These are phyloP conservation scores for Cinchona pubescens DNA, from an alignment of 257 asterid species.

Conservation along the genomic window DNA sequence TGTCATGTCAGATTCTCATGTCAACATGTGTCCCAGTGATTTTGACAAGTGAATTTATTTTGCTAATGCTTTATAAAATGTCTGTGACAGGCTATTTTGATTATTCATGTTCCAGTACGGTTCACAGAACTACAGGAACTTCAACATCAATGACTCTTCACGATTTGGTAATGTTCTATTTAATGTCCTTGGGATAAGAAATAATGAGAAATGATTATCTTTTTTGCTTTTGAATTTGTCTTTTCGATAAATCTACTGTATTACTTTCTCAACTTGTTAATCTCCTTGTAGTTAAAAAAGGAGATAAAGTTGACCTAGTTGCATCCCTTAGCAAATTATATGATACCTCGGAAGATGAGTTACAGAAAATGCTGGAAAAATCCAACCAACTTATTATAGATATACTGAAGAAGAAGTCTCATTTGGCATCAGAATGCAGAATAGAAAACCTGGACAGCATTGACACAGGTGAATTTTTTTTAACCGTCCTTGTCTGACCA, in stretches of 20 bases:
- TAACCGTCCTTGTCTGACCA: constrained; percentile 1
- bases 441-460: constrained; percentile 53
- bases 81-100: constrained; percentile 69
- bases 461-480: constrained; percentile 48
- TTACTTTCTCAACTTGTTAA: constrained; percentile 12
- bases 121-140: constrained; percentile 67
- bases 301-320: constrained; percentile 64
- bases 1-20: background rate
- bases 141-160: constrained; percentile 55
- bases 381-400: constrained; percentile 58
- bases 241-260: background rate
- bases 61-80: constrained; percentile 28
- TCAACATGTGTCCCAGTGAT: background rate
- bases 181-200: background rate
- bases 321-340: constrained; percentile 76
- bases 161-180: constrained; percentile 55
- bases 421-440: constrained; percentile 58
- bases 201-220: background rate
- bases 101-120: constrained; percentile 69
- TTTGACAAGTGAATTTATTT: constrained; percentile 7
- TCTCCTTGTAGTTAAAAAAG: constrained; percentile 63
- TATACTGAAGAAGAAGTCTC: constrained; percentile 53
- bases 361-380: constrained; percentile 61
- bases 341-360: constrained; percentile 78
- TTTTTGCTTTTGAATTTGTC: constrained; percentile 10